Conservation (phyloP, 1,139 yeast species). For the Scheffersomyces parashehatae region DNA sequence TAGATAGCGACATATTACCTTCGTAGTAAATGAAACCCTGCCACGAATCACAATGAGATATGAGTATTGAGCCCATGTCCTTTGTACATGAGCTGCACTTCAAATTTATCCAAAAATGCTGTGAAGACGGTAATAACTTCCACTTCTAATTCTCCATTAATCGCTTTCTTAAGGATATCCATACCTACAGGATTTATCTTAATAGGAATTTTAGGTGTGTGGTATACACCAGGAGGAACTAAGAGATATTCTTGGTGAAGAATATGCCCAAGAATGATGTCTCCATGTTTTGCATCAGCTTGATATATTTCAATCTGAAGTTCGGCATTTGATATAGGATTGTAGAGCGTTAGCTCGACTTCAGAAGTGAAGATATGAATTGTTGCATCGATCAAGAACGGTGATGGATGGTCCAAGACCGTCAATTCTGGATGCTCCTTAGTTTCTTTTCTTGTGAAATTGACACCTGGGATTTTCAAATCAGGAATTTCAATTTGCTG, state of each 20-base stretch:
- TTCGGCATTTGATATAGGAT: slow-evolving; percentile 50
- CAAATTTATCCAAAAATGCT: slow-evolving; percentile 37
- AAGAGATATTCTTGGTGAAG: slow-evolving; percentile 33
- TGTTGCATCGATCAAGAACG: slow-evolving; percentile 44
- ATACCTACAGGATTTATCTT: slow-evolving; percentile 46
- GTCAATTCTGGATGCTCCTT: slow-evolving; percentile 1
- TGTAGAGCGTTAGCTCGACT: slow-evolving; percentile 50
- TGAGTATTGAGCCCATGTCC: slow-evolving; percentile 45
- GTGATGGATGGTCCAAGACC: slow-evolving; percentile 5
- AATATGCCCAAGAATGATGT: slow-evolving; percentile 46
- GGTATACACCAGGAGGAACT: slow-evolving; percentile 52
- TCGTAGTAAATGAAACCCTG: no score
- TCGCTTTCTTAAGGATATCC: slow-evolving; percentile 47
- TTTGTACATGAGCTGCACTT: slow-evolving; percentile 39
- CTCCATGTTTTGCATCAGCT: slow-evolving; percentile 50
- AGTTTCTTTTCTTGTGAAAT: slow-evolving; percentile 6
- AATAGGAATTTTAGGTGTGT: slow-evolving; percentile 51
- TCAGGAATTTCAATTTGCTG: slow-evolving; percentile 12
- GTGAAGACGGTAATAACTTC: slow-evolving; percentile 45
- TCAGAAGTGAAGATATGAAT: slow-evolving; percentile 55
- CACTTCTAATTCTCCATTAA: slow-evolving; percentile 51
- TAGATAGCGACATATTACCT: neutral
- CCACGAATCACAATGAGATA: slow-evolving; percentile 29
- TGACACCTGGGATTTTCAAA: slow-evolving; percentile 17
- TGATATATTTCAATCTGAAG: slow-evolving; percentile 38